Base-by-base conservation (phyloP, 1,139 yeast species). In the Arxiozyma heterogenica region DNA sequence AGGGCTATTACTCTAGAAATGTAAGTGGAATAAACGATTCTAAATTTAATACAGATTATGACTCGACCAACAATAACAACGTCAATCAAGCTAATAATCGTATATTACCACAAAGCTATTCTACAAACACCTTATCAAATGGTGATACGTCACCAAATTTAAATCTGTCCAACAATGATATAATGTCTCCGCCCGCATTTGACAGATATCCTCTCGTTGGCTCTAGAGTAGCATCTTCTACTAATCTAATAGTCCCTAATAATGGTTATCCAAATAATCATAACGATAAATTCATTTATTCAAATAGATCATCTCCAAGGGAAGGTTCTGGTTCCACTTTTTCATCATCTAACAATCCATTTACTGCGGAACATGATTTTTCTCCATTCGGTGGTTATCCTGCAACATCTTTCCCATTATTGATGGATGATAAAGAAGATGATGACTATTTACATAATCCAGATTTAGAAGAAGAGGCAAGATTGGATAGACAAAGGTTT, bases 331-430 rank as follows among this genome's bases (percentile, higher is more conserved):
- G 47, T 23, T 50, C 52, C 2, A 34, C 52, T 6, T 47, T 47
- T 38, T 46, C 53, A 18, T 46, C 50, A 21, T 47, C 50, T 30
- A 42, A 44, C 20, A 51, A 51, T 47, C 53, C 53, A 47, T 54
- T 55, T 44, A 49, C 59, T 67, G 54, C 68, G 64, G 76, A 72
- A 64, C 75, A 78, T 9, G 82, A 78, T 59, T 78, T 83, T 61
- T 82, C 90, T 51, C 97, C 97, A 1, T 90, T 90, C 73, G 97
- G 97, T 53, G 97, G 96, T 11, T 90, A 88, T 68, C 96, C 97
- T 1, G 93, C 95, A 4, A 76, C 87, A 4, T 81, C 89, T 1
- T 90, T 90, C 73, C 96, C 96, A 0, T 73, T 90, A 53, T 83
- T 82, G 61, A 81, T 90, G 59, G 95, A 90, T 56, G 97, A 90